Base-by-base conservation (phyloP, 2,329 filamentous ascomycete genomes). In the Xylaria sp. region DNA sequence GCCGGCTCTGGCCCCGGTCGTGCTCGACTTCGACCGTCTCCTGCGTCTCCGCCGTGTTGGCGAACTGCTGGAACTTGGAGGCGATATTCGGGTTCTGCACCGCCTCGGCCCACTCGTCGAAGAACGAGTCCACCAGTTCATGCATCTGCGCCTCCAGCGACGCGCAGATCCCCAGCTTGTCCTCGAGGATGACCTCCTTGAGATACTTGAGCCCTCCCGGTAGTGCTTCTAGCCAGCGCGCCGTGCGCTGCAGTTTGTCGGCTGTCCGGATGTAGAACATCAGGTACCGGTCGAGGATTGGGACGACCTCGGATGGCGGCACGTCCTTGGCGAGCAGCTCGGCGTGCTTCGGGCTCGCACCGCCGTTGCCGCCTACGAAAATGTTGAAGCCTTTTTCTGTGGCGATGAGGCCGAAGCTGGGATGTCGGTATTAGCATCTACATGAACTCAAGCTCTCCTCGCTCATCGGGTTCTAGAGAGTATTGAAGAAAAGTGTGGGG, bases 261-360 rank as follows among this genome's bases (percentile, higher is more conserved):
- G 92, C 93, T 0, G 94, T 96, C 68, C 92, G 91, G 71, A 97
- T 95, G 79, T 97, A 97, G 81, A 97, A 94, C 78, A 94, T 92
- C 23, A 97, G 84, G 73, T 95, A 97, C 46, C 94, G 89, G 75
- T 97, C 94, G 2, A 97, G 82, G 61, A 97, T 90, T 0, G 92
- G 87, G 8, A 96, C 83, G 8, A 96, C 89, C 71, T 96, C 90
- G 54, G 92, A 87, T 0, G 92, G 90, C 0, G 92, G 87, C 0
- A 96, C 92, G 70, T 97, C 92, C 74, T 93, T 94, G 63, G 92
- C 92, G 1, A 97, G 84, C 1, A 97, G 83, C 70, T 96, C 92
- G 0, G 89, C 87, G 74, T 97, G 93, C 38, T 86, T 83, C 4
- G 93, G 93, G 69, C 92, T 94, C 15, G 92, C 92, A 62, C 94